A percentile compares a stretch with the other conserved stretches of the same genome.
Conservation (phyloP, 2,329 filamentous ascomycete species). For the Aspergillus pseudotamarii region DNA sequence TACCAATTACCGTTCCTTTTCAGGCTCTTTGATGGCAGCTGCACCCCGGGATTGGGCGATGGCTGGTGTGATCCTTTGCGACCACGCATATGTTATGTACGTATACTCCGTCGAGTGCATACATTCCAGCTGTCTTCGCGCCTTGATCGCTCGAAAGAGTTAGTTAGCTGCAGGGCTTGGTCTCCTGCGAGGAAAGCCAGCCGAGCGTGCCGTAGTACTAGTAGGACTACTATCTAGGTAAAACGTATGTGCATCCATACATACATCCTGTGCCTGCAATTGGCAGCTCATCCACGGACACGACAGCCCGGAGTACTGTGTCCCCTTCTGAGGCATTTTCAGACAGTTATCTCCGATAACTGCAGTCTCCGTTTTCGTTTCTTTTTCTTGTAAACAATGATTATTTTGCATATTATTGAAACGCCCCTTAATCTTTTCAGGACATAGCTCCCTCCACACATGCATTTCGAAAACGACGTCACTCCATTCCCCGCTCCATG, state of each 20-base stretch:
- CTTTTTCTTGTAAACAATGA: background rate
- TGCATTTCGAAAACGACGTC: background rate
- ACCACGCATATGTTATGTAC: background rate
- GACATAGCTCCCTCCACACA: background rate
- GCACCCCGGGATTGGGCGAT: conserved; percentile 5
- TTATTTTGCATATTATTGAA: background rate
- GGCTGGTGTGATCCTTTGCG: background rate
- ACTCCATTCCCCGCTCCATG: background rate
- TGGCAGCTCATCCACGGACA: background rate
- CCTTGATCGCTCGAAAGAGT: background rate
- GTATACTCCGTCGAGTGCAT: conserved; percentile 1
- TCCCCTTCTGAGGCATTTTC: background rate
- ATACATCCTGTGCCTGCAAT: background rate
- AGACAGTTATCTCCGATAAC: background rate
- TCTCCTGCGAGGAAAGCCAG: background rate
- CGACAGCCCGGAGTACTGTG: background rate
- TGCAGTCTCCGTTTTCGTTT: background rate
- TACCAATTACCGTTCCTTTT: background rate
- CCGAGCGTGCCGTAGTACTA: conserved; percentile 4
- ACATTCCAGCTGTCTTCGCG: background rate
- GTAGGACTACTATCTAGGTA: background rate
- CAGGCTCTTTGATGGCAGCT: background rate
- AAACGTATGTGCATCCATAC: background rate
- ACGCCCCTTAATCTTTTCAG: background rate
- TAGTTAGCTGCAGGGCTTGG: conserved; percentile 8